Conservation (phyloP, 306 rosid genomes). For the Citrullus amarus region DNA sequence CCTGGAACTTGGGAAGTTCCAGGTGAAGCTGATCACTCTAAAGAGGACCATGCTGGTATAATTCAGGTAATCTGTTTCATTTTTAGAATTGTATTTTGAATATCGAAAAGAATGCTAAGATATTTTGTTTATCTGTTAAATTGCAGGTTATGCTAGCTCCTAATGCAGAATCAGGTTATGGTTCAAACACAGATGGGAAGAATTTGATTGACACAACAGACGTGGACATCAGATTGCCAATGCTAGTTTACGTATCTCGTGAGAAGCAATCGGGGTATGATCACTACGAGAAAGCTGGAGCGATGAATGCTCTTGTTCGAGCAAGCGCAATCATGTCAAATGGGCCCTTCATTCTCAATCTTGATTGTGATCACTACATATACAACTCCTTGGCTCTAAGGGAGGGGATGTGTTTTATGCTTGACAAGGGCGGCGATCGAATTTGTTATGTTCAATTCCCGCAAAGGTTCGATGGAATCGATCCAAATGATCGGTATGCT, state of each 20-base stretch:
- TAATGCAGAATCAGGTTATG: constrained; percentile 54
- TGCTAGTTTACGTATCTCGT: constrained; percentile 82
- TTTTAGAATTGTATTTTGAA: not conserved
- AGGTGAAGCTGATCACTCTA: constrained; percentile 54
- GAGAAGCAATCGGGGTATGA: constrained; percentile 73
- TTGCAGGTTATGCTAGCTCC: constrained; percentile 79
- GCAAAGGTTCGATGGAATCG: constrained; percentile 85
- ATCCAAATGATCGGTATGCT: constrained; percentile 72
- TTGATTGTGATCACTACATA: constrained; percentile 80
- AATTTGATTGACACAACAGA: constrained; percentile 59
- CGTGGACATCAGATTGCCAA: constrained; percentile 61
- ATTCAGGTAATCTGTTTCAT: constrained; percentile 44
- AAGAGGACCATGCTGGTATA: constrained; percentile 79
- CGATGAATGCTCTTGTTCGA: constrained; percentile 78
- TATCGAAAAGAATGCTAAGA: not conserved
- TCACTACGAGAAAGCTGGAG: constrained; percentile 85
- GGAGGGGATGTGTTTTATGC: constrained; percentile 94
- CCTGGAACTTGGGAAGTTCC: constrained; percentile 69
- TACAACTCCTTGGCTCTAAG: constrained; percentile 65
- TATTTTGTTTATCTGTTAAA: not conserved
- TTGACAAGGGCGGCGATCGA: constrained; percentile 75
- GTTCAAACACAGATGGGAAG: constrained; percentile 45
- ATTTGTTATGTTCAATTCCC: constrained; percentile 80
- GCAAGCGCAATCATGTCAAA: constrained; percentile 84
- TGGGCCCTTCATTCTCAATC: constrained; percentile 77